phyloP scores from a whole-genome alignment of 2,329 filamentous ascomycete genomes.

The Monosporascus cannonballus region DNA sequence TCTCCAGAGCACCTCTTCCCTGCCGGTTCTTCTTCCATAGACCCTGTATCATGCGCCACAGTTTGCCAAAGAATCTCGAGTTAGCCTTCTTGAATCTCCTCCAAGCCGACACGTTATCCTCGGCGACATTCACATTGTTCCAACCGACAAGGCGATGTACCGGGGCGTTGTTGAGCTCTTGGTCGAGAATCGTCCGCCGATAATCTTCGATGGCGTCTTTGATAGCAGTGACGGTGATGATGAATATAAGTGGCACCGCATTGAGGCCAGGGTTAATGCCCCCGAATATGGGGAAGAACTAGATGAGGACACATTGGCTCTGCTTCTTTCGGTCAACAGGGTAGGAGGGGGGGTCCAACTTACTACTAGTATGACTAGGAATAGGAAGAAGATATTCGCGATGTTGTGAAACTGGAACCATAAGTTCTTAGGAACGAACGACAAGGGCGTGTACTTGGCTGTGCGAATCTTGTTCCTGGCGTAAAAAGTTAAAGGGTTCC shows the following conservation, averaged over 20 bases:
- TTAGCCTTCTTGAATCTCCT: conserved; percentile 85
- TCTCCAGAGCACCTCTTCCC: conserved; percentile 45
- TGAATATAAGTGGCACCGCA: conserved; percentile 87
- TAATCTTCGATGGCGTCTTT: conserved; percentile 97
- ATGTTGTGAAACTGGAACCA: conserved; percentile 99
- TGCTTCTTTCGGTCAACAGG: conserved; percentile 1
- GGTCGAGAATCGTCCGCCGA: conserved; percentile 83
- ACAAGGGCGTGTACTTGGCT: conserved; percentile 92
- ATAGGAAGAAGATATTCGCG: conserved; percentile 97
- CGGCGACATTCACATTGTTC: conserved; percentile 87
- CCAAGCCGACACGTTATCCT: conserved; percentile 82
- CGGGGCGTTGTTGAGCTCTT: conserved; percentile 90
- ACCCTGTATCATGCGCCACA: conserved; percentile 42
- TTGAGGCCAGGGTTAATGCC: conserved; percentile 84
- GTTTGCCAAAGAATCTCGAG: conserved; percentile 51
- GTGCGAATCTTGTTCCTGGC: conserved; percentile 95
- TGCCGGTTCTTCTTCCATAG: conserved; percentile 44
- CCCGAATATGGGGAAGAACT: conserved; percentile 97
- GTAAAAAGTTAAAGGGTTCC: conserved; percentile 63
- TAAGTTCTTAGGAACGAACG: conserved; percentile 92
- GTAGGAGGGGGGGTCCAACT: conserved; percentile 33
- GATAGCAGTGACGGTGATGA: conserved; percentile 78
- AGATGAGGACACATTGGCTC: conserved; percentile 21
- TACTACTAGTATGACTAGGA: conserved; percentile 90
- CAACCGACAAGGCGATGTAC: conserved; percentile 85